Evolutionary conservation across 768 basidiomycete genomes (phyloP).

Genomic region (Lentinula sp.): DNA sequence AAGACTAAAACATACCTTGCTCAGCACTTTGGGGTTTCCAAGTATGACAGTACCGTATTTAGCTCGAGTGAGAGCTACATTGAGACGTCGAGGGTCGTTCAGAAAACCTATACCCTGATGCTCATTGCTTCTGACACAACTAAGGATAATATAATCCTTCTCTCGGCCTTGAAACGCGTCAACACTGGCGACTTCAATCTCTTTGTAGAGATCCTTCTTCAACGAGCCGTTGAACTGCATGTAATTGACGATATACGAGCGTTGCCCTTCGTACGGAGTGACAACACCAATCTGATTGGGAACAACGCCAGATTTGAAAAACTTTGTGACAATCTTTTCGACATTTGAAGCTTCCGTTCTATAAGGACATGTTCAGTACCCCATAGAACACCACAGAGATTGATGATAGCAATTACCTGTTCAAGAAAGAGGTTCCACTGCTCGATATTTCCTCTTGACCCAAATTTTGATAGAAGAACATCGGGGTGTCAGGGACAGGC

Average conservation of each 20-base stretch:
- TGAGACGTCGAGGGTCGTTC: slow-evolving; percentile 93
- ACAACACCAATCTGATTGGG: slow-evolving; percentile 96
- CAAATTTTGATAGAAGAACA: slow-evolving; percentile 99
- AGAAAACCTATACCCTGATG: slow-evolving; percentile 99
- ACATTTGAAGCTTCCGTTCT: slow-evolving; percentile 99
- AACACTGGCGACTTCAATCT: slow-evolving; percentile 97
- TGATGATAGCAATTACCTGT: slow-evolving; percentile 45
- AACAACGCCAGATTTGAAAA: slow-evolving; percentile 98
- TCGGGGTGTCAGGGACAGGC: slow-evolving; percentile 95
- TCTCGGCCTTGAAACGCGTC: slow-evolving; percentile 99
- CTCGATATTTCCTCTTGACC: slow-evolving; percentile 99
- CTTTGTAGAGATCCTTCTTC: slow-evolving; percentile 99
- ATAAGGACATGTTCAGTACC: slow-evolving; percentile 6
- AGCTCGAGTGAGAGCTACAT: slow-evolving; percentile 94
- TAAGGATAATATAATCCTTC: slow-evolving; percentile 99
- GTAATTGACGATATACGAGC: slow-evolving; percentile 97
- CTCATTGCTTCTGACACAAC: slow-evolving; percentile 97
- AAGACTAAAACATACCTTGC: slow-evolving; percentile 64
- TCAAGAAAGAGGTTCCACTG: slow-evolving; percentile 97
- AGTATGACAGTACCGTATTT: slow-evolving; percentile 98
- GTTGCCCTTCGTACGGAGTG: slow-evolving; percentile 98
- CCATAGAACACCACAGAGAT: not conserved
- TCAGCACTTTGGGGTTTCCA: slow-evolving; percentile 99
- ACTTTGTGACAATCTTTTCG: slow-evolving; percentile 99
- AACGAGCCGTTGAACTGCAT: slow-evolving; percentile 99